Evolutionary conservation across 257 asterid species (phyloP).

Genomic region (Schizonepeta tenuifolia): DNA sequence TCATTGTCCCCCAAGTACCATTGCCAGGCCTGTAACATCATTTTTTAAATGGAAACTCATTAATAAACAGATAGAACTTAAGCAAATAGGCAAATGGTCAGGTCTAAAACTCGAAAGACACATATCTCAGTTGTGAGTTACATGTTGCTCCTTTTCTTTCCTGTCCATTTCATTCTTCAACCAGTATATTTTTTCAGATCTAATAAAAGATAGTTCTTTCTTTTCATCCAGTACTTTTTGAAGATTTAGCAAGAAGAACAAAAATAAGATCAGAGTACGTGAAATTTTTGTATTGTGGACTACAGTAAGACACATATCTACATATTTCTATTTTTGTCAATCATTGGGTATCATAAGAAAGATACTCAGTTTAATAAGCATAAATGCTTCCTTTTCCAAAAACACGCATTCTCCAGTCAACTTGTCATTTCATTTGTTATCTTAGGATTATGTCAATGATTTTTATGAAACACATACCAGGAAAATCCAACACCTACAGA

Average conservation of each 20-base stretch:
- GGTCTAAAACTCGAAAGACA: constrained; percentile 5
- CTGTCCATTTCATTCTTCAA: not conserved
- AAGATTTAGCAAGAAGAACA: not conserved
- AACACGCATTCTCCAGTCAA: constrained; percentile 15
- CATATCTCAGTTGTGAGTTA: not conserved
- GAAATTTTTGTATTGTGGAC: not conserved
- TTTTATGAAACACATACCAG: not conserved
- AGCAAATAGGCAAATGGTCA: not conserved
- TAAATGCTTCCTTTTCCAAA: not conserved
- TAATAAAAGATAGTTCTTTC: constrained; percentile 1
- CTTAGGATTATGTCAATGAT: not conserved
- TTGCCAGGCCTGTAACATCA: constrained; percentile 1
- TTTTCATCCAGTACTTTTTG: constrained; percentile 8
- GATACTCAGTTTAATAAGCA: not conserved
- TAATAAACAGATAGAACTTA: not conserved
- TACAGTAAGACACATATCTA: not conserved
- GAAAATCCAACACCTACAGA: not conserved
- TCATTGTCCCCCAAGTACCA: not conserved
- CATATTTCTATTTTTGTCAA: not conserved
- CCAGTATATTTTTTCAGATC: not conserved
- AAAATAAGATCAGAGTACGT: not conserved
- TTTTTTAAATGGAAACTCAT: not conserved
- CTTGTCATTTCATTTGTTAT: constrained; percentile 2
- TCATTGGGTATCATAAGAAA: not conserved
- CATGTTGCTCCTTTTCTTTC: not conserved